Conservation (phyloP, 495 filamentous ascomycete genomes). For the Aspergillus steynii region DNA sequence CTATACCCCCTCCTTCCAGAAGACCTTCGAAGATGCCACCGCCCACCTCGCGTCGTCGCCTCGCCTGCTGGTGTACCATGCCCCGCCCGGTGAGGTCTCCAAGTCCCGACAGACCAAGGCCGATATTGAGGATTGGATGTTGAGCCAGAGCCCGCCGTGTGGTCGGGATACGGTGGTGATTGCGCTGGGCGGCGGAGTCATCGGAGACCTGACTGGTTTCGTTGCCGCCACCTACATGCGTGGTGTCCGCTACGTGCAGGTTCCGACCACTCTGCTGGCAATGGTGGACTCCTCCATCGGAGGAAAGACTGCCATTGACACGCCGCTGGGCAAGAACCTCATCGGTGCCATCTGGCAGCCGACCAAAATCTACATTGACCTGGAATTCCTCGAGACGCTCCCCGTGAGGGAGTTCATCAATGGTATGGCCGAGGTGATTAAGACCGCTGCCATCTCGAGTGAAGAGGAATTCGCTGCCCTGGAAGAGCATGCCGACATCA, state of each 20-base stretch:
- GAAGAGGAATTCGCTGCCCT: slow-evolving; percentile 82
- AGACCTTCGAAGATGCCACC: slow-evolving; percentile 62
- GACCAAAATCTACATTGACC: slow-evolving; percentile 87
- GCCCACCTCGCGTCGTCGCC: slow-evolving; percentile 51
- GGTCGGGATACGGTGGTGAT: slow-evolving; percentile 93
- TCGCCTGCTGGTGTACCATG: slow-evolving; percentile 81
- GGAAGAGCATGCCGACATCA: slow-evolving; percentile 73
- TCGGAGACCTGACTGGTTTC: slow-evolving; percentile 97
- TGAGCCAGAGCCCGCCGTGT: slow-evolving; percentile 71
- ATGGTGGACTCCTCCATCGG: slow-evolving; percentile 99
- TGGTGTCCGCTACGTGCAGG: slow-evolving; percentile 92
- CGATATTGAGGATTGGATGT: slow-evolving; percentile 97
- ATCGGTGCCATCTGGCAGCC: slow-evolving; percentile 98
- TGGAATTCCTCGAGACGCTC: slow-evolving; percentile 87
- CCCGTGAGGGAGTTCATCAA: slow-evolving; percentile 95
- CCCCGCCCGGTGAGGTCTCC: slow-evolving; percentile 88
- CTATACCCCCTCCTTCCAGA: slow-evolving; percentile 76
- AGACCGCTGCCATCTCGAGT: slow-evolving; percentile 96
- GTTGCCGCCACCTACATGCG: slow-evolving; percentile 98
- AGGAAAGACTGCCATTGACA: slow-evolving; percentile 97
- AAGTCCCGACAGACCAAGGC: slow-evolving; percentile 92
- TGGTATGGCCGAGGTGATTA: slow-evolving; percentile 97
- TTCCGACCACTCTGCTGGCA: slow-evolving; percentile 89
- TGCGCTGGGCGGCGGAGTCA: slow-evolving; percentile 94
- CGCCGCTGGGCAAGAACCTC: slow-evolving; percentile 94